Base-by-base conservation (phyloP, 345 rosid genomes). In the Adansonia digitata region DNA sequence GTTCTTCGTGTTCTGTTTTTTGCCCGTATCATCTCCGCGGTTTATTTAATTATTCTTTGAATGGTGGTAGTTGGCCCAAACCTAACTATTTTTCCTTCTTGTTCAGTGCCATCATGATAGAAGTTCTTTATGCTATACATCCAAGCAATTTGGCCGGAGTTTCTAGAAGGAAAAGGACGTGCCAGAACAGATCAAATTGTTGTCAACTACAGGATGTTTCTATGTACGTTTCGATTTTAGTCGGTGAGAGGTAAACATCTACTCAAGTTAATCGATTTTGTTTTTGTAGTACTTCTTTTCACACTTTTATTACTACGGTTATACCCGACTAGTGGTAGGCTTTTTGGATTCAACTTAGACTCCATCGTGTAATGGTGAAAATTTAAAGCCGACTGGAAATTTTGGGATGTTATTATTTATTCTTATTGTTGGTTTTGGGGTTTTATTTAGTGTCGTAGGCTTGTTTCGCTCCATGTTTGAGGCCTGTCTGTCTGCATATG, bases 51-150 rank as follows among this genome's bases (percentile, higher is more conserved):
- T 20, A 3, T n/a, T n/a, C 9, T 14, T n/a, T n/a, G n/a, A n/a
- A n/a, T n/a, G n/a, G n/a, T n/a, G n/a, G n/a, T n/a, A n/a, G n/a
- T n/a, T 15, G n/a, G 63, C 35, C 18, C 63, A 7, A 12, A 3
- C 18, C 63, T 57, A 26, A 26, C 18, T 13, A 4, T 12, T 0
- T 17, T 34, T 61, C 13, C 1, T 61, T 63, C 13, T 12, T 20
- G 69, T 64, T 34, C 5, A 64, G 69, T 64, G 69, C 69, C 69
- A 20, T 64, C 69, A 64, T 64, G 46, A 64, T 61, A 7, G 40
- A 31, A 17, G 65, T 15, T 31, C 2, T 11, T 24, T 12, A 9
- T 27, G 64, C 39, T 59, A 59, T 42, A 61, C 22, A 60, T 60
- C 40, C 20, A 60, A 60, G 40, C 40, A 11, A 7, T 15, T 29